Evolutionary conservation across 768 basidiomycete genomes (phyloP).

Genomic region (Pulveroboletus sp.): DNA sequence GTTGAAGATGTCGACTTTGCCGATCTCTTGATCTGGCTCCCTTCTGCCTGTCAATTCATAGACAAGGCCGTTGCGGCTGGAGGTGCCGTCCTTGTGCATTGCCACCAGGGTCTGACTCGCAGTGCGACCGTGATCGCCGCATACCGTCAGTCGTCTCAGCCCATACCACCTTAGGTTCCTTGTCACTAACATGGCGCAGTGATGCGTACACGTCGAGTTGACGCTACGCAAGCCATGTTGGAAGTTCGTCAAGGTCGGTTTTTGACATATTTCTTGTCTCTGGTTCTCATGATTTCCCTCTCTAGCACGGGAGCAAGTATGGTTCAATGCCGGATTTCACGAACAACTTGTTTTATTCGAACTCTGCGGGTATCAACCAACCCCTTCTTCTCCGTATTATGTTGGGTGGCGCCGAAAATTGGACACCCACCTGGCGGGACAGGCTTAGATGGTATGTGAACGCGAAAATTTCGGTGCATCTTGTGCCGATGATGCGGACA

Average conservation of each 20-base stretch:
- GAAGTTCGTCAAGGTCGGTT: slow-evolving; percentile 55
- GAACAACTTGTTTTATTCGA: slow-evolving; percentile 77
- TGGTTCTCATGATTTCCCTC: slow-evolving; percentile 1
- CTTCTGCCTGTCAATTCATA: slow-evolving; percentile 65
- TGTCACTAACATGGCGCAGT: slow-evolving; percentile 39
- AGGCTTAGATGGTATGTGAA: slow-evolving; percentile 8
- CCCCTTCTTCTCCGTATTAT: slow-evolving; percentile 61
- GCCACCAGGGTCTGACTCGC: slow-evolving; percentile 63
- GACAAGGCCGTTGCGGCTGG: slow-evolving; percentile 56
- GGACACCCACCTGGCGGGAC: slow-evolving; percentile 43
- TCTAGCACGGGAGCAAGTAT: slow-evolving; percentile 71
- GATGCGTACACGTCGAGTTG: slow-evolving; percentile 62
- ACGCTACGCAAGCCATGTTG: slow-evolving; percentile 56
- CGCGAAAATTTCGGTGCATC: slow-evolving; percentile 9
- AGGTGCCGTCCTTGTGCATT: slow-evolving; percentile 65
- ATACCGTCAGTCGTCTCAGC: slow-evolving; percentile 51
- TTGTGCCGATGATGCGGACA: not conserved
- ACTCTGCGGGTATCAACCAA: slow-evolving; percentile 66
- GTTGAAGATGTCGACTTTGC: slow-evolving; percentile 70
- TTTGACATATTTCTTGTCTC: slow-evolving; percentile 1
- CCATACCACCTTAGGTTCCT: not conserved
- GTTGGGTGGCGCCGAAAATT: slow-evolving; percentile 60
- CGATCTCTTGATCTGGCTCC: slow-evolving; percentile 65
- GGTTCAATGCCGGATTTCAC: slow-evolving; percentile 77
- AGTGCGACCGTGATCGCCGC: slow-evolving; percentile 73